These are phyloP conservation scores for Cladosporium cucumerinum DNA, from an alignment of 2,329 filamentous ascomycete species.

Conservation along the genomic window DNA sequence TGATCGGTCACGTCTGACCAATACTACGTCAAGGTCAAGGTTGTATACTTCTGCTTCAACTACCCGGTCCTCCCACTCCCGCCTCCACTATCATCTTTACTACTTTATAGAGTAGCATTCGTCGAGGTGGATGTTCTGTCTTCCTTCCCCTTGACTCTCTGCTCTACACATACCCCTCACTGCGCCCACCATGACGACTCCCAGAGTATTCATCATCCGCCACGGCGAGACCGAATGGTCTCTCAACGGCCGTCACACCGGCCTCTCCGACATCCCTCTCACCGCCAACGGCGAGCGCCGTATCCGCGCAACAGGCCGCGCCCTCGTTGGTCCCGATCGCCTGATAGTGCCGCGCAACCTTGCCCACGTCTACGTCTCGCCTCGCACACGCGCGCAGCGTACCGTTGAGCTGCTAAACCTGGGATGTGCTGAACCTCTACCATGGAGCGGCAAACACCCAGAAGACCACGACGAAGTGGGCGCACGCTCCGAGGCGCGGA, in stretches of 20 bases:
- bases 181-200: slow-evolving; percentile 38
- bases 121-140: background rate
- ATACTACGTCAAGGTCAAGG: background rate
- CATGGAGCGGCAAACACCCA: slow-evolving; percentile 54
- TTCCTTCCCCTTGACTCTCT: background rate
- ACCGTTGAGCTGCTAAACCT: slow-evolving; percentile 87
- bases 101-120: background rate
- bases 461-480: slow-evolving; percentile 27
- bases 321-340: slow-evolving; percentile 77
- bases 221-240: slow-evolving; percentile 98
- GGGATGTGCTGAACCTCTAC: slow-evolving; percentile 61
- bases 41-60: background rate
- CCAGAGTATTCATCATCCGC: slow-evolving; percentile 57
- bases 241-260: slow-evolving; percentile 75
- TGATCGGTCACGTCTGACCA: background rate
- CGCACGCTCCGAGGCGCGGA: slow-evolving; percentile 36
- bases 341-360: slow-evolving; percentile 80
- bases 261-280: slow-evolving; percentile 76
- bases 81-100: background rate
- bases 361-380: slow-evolving; percentile 88
- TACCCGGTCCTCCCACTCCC: background rate
- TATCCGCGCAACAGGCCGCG: slow-evolving; percentile 66
- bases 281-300: slow-evolving; percentile 67
- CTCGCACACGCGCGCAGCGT: slow-evolving; percentile 75
- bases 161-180: background rate